Conservation (phyloP, 306 rosid genomes). For the Vigna mungo region DNA sequence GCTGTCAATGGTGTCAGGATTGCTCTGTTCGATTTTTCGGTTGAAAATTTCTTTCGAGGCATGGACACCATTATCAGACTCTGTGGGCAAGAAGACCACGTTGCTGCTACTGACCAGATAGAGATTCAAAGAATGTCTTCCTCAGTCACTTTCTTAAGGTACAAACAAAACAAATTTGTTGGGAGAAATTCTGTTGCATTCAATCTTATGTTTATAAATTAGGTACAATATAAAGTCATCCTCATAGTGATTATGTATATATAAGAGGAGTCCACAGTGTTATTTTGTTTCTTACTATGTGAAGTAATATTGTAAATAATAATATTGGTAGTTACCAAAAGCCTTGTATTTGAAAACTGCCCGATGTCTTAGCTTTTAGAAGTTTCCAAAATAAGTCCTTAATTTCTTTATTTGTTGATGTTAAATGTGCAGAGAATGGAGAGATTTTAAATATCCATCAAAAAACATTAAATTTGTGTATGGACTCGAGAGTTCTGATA, state of each 20-base stretch:
- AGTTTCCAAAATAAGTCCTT: background rate
- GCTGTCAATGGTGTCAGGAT: constrained; percentile 41
- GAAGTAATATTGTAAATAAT: too few species aligned
- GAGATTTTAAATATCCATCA: constrained; percentile 66
- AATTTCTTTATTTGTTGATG: constrained; percentile 23
- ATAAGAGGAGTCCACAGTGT: background rate
- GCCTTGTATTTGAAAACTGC: background rate
- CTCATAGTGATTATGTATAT: background rate
- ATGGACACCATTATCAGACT: constrained; percentile 63
- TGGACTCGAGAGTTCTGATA: constrained; percentile 51
- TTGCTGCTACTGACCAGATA: constrained; percentile 42
- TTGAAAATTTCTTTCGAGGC: constrained; percentile 68
- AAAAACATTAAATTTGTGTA: constrained; percentile 64
- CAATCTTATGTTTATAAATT: background rate
- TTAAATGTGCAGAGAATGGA: constrained; percentile 78
- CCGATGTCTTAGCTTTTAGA: constrained; percentile 2
- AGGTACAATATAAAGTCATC: background rate
- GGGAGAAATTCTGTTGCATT: background rate
- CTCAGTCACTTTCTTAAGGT: constrained; percentile 76
- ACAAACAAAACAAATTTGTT: background rate
- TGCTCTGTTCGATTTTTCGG: constrained; percentile 64
- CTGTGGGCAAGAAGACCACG: constrained; percentile 59
- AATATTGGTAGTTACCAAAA: background rate
- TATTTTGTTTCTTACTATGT: background rate
- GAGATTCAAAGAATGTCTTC: constrained; percentile 64